Evolutionary conservation across 2,329 filamentous ascomycete genomes (phyloP).

Genomic region (Xylaria sp.): DNA sequence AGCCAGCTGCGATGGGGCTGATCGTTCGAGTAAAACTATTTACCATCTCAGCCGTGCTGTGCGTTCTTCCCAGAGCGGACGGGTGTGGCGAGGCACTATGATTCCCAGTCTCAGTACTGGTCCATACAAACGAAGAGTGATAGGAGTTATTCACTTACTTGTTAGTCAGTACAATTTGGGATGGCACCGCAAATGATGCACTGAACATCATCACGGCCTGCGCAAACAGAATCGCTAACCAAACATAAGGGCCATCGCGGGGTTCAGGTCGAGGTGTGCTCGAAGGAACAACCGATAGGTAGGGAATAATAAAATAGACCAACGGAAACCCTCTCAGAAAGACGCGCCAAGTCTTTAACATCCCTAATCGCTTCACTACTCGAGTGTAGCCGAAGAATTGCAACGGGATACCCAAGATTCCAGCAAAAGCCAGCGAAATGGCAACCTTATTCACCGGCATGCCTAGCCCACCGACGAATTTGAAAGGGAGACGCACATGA

Average conservation of each 20-base stretch:
- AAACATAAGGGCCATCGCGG: slow-evolving; percentile 12
- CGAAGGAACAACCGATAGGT: slow-evolving; percentile 19
- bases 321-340: slow-evolving; percentile 22
- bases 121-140: neutral
- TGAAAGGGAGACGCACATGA: slow-evolving; percentile 18
- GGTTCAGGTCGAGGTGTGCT: slow-evolving; percentile 13
- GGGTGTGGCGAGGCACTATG: slow-evolving; percentile 19
- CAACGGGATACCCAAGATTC: slow-evolving; percentile 19
- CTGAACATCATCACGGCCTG: slow-evolving; percentile 21
- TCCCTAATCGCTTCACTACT: slow-evolving; percentile 16
- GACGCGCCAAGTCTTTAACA: slow-evolving; percentile 19
- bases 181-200: slow-evolving; percentile 20
- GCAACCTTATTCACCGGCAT: slow-evolving; percentile 18
- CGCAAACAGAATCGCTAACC: slow-evolving; percentile 17
- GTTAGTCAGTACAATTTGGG: slow-evolving; percentile 21
- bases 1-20: slow-evolving; percentile 15
- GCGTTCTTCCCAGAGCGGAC: slow-evolving; percentile 19
- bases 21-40: slow-evolving; percentile 21
- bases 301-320: slow-evolving; percentile 20
- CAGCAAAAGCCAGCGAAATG: slow-evolving; percentile 19
- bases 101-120: neutral
- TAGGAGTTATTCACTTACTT: slow-evolving; percentile 16
- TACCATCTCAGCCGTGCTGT: slow-evolving; percentile 20
- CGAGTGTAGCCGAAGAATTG: slow-evolving; percentile 18
- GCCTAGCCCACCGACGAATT: slow-evolving; percentile 16